Percentiles rank a stretch among this genome's conserved stretches.
phyloP scores from a whole-genome alignment of 441 rosid species.

The Syzygium malaccense region DNA sequence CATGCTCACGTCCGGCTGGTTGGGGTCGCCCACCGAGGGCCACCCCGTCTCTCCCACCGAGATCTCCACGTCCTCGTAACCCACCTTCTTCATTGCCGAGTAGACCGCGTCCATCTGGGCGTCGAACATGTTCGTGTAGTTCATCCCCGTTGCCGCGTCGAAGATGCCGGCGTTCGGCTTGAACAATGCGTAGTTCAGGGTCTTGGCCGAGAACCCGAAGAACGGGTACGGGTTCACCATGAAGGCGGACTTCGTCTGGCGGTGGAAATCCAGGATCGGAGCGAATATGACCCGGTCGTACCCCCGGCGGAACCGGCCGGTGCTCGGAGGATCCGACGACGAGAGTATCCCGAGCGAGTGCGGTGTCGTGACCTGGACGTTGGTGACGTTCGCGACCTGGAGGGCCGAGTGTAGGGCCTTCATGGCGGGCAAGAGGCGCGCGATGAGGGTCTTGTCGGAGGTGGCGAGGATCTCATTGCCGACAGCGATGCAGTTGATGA shows the following conservation, averaged over 20 bases:
- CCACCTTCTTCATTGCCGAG: slow-evolving; percentile 61
- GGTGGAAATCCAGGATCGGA: slow-evolving; percentile 63
- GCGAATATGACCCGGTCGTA: slow-evolving; percentile 47
- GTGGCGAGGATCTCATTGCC: slow-evolving; percentile 71
- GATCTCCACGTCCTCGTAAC: slow-evolving; percentile 57
- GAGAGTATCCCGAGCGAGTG: slow-evolving; percentile 63
- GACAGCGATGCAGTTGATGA: slow-evolving; percentile 47
- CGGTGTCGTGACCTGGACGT: slow-evolving; percentile 56
- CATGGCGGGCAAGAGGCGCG: slow-evolving; percentile 61
- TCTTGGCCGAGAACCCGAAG: slow-evolving; percentile 59
- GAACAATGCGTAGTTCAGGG: slow-evolving; percentile 64
- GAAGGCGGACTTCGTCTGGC: slow-evolving; percentile 56
- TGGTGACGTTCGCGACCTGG: slow-evolving; percentile 31
- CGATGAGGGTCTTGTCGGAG: slow-evolving; percentile 43
- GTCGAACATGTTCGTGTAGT: slow-evolving; percentile 81
- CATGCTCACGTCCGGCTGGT: slow-evolving; percentile 43
- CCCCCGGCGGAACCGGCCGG: slow-evolving; percentile 56
- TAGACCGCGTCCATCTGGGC: slow-evolving; percentile 78
- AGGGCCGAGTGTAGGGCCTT: slow-evolving; percentile 48
- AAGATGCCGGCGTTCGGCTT: slow-evolving; percentile 45
- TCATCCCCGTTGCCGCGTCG: slow-evolving; percentile 42
- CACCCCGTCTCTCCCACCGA: slow-evolving; percentile 83
- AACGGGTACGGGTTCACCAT: slow-evolving; percentile 87
- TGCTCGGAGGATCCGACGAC: slow-evolving; percentile 62
- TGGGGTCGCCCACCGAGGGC: slow-evolving; percentile 67